A percentile compares a stretch with the other conserved stretches of the same genome.
Evolutionary conservation across 164 flowering plant genomes (phyloP).

Genomic region (Akebia trifoliata): DNA sequence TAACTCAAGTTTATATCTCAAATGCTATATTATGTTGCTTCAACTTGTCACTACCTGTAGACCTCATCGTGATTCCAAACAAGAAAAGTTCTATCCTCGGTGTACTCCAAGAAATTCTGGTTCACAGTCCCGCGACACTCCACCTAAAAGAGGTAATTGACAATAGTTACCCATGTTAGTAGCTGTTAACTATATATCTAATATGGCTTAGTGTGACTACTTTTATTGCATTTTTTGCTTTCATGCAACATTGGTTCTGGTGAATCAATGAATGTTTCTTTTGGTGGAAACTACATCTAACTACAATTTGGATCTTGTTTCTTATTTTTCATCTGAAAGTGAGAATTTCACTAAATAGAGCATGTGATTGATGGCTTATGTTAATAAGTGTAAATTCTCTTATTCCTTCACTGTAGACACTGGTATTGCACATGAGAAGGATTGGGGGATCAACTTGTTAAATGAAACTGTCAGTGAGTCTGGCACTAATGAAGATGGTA

Average conservation of each 20-base stretch:
- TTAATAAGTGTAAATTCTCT: neutral
- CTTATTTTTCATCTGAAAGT: no score
- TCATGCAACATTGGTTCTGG: no score
- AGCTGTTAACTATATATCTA: no score
- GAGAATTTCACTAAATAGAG: no score
- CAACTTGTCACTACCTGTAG: slow-evolving; percentile 29
- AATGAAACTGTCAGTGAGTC: slow-evolving; percentile 69
- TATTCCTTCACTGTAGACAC: slow-evolving; percentile 49
- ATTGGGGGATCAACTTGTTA: slow-evolving; percentile 82
- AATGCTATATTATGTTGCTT: slow-evolving; percentile 3
- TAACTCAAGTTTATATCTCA: no score
- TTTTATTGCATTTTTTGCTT: no score
- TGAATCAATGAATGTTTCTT: no score
- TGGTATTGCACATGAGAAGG: slow-evolving; percentile 94
- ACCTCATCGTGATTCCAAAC: slow-evolving; percentile 45
- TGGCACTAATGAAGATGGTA: slow-evolving; percentile 91
- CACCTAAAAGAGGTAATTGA: slow-evolving; percentile 98
- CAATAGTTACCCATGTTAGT: no score
- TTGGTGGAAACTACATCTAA: no score
- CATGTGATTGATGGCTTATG: no score
- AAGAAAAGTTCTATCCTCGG: slow-evolving; percentile 60
- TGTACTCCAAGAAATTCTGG: slow-evolving; percentile 71
- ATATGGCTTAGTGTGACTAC: no score
- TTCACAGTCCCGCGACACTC: slow-evolving; percentile 89
- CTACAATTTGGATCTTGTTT: no score